These are phyloP conservation scores for Albophoma yamanashiensis DNA, from an alignment of 2,329 filamentous ascomycete genomes.

Conservation along the genomic window DNA sequence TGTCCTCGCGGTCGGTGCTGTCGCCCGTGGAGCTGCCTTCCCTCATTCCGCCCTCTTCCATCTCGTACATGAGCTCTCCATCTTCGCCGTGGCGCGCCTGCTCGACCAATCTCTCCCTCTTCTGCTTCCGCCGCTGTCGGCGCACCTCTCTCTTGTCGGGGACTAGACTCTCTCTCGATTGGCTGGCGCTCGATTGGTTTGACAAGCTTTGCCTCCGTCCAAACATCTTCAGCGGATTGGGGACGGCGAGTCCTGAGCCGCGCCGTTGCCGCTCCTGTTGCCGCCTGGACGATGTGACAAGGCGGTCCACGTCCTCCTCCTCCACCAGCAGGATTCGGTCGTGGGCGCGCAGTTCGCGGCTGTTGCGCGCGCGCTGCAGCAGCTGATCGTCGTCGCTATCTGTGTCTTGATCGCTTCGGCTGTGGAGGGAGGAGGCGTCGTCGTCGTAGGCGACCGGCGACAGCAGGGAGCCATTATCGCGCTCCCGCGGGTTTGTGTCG, in stretches of 20 bases:
- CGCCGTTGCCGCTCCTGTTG: slow-evolving; percentile 39
- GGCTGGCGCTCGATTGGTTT: slow-evolving; percentile 23
- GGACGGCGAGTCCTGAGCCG: slow-evolving; percentile 37
- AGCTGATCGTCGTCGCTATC: slow-evolving; percentile 69
- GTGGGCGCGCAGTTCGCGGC: slow-evolving; percentile 57
- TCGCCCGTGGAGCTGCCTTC: slow-evolving; percentile 55
- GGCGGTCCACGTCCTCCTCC: slow-evolving; percentile 58
- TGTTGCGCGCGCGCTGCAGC: slow-evolving; percentile 53
- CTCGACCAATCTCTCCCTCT: slow-evolving; percentile 40
- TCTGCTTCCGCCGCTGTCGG: slow-evolving; percentile 38
- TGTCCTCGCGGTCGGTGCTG: slow-evolving; percentile 49
- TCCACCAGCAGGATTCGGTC: slow-evolving; percentile 63
- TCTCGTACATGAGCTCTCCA: slow-evolving; percentile 74
- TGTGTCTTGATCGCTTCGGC: slow-evolving; percentile 60
- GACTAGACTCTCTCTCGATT: slow-evolving; percentile 37
- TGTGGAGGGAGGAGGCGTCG: slow-evolving; percentile 56
- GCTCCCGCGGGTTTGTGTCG: slow-evolving; percentile 9
- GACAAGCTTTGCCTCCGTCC: slow-evolving; percentile 24
- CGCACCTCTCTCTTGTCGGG: slow-evolving; percentile 38
- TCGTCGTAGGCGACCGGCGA: slow-evolving; percentile 57
- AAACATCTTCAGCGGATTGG: slow-evolving; percentile 38
- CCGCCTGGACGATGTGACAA: slow-evolving; percentile 42
- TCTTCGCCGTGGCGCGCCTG: slow-evolving; percentile 54
- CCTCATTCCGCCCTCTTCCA: slow-evolving; percentile 70
- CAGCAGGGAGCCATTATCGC: slow-evolving; percentile 38